phyloP scores from a whole-genome alignment of 768 basidiomycete genomes.

The Termitomyces sp. region DNA sequence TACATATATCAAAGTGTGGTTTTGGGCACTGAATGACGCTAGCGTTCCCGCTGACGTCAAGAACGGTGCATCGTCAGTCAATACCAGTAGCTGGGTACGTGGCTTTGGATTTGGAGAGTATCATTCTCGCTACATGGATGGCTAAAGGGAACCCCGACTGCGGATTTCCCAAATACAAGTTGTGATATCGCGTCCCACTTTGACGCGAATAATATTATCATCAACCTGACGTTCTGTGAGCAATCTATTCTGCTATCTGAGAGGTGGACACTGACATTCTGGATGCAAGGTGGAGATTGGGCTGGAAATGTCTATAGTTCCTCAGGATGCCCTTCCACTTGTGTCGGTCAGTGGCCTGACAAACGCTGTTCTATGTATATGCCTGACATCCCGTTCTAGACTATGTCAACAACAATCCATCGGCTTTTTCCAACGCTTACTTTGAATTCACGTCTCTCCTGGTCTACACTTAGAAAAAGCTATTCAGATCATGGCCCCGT shows the following conservation, averaged over 20 bases:
- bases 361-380: neutral
- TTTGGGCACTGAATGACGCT: conserved; percentile 57
- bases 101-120: neutral
- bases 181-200: conserved; percentile 60
- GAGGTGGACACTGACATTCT: neutral
- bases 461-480: conserved; percentile 22
- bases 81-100: conserved; percentile 55
- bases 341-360: conserved; percentile 42
- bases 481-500: neutral
- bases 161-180: conserved; percentile 53
- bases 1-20: conserved; percentile 62
- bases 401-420: conserved; percentile 60
- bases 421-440: conserved; percentile 60
- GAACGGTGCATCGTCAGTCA: conserved; percentile 33
- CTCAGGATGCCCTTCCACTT: conserved; percentile 54
- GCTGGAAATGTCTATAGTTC: conserved; percentile 46
- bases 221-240: conserved; percentile 49
- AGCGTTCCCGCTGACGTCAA: conserved; percentile 46
- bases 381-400: conserved; percentile 28
- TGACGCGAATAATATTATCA: conserved; percentile 56
- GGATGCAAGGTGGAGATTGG: conserved; percentile 46
- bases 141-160: conserved; percentile 49
- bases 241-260: neutral
- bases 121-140: neutral
- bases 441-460: conserved; percentile 63